Base-by-base conservation (phyloP, 1,139 yeast genomes). In the Geotrichum cucujoidarum region DNA sequence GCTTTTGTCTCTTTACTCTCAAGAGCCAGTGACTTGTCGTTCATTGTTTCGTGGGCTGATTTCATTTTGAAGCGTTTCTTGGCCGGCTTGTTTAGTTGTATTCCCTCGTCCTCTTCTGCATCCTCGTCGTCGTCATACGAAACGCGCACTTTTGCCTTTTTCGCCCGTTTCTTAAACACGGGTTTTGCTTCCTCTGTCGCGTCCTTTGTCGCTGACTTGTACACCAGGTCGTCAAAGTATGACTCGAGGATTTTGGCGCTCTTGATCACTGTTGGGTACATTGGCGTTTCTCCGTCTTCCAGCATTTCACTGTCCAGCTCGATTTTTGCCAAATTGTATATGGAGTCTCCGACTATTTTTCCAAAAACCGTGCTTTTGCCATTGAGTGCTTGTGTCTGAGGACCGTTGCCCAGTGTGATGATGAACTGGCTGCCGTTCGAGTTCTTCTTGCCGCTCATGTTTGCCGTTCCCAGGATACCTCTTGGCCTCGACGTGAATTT, bases 321-420 rank as follows among this genome's bases (percentile, higher is more conserved):
- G 8, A 83, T 80, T 45, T 71, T 70, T 40, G 75, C 63, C 11
- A 81, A 74, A 36, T 73, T 79, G 66, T 75, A 76, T 4, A 80
- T 72, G 0, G 84, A 71, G 29, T 78, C 80, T 1, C 82, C 88
- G 2, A 73, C 74, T 11, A 85, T 69, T 52, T 77, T 75, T 0
- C 95, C 95, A 58, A 86, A 72, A 16, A 81, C 60, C 0, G 81
- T 79, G 53, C 72, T 72, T 50, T 70, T 70, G 29, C 71, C 68
- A 53, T 75, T 72, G 49, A 76, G 63, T 1, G 39, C 39, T n/a
- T 20, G 39, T 6, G 42, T 32, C 44, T 71, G 74, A 1, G 74
- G 70, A 22, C 73, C 61, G 1, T 74, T 74, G 2, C 65, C 67
- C 50, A 78, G 60, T 0, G 85, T 78, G 25, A 82, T 73, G 60